These are phyloP conservation scores for Kazachstania africana DNA, from an alignment of 805 yeast species.

Conservation along the genomic window DNA sequence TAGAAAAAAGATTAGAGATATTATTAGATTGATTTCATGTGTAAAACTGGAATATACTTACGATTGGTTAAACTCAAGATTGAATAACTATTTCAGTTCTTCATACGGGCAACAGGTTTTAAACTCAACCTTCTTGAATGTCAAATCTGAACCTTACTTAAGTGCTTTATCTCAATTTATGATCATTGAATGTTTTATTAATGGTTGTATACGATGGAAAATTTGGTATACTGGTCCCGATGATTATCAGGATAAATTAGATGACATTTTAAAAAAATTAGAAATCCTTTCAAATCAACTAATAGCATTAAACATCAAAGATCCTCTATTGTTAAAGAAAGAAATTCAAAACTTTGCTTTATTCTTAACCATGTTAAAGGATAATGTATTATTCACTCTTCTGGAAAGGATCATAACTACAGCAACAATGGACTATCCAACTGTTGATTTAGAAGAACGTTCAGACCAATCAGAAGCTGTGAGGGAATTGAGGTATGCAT, in stretches of 20 bases:
- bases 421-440: conserved; percentile 72
- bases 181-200: conserved; percentile 77
- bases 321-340: conserved; percentile 72
- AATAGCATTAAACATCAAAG: conserved; percentile 61
- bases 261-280: conserved; percentile 40
- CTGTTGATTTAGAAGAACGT: conserved; percentile 33
- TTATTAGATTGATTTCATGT: conserved; percentile 79
- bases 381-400: conserved; percentile 70
- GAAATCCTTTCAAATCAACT: conserved; percentile 66
- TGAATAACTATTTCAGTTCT: conserved; percentile 63
- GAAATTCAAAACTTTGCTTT: conserved; percentile 88
- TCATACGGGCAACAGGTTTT: conserved; percentile 56
- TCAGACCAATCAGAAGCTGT: conserved; percentile 71
- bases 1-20: conserved; percentile 77
- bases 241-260: conserved; percentile 39
- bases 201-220: conserved; percentile 93
- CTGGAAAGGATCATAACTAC: conserved; percentile 77
- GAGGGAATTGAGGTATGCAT: conserved; percentile 77
- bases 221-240: conserved; percentile 53
- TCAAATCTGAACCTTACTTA: conserved; percentile 55
- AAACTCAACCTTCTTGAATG: conserved; percentile 39
- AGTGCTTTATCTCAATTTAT: conserved; percentile 73
- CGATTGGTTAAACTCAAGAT: conserved; percentile 65
- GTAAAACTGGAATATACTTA: conserved; percentile 73
- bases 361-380: conserved; percentile 82